Evolutionary conservation across 805 yeast species (phyloP).

Genomic region (Grigorovia jiainica): DNA sequence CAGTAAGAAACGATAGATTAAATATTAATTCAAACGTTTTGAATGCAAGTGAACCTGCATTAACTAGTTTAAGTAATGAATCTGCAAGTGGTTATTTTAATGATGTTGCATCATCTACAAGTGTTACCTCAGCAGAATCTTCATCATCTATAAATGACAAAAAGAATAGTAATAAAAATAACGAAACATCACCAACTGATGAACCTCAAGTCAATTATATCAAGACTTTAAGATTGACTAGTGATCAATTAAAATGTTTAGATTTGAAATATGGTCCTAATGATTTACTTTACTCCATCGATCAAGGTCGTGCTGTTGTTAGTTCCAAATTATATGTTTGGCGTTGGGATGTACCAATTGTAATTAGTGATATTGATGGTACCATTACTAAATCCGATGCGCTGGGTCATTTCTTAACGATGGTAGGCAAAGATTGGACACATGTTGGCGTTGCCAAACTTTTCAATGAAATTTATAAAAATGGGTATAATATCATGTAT

Average conservation of each 20-base stretch:
- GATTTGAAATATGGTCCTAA: constrained; percentile 73
- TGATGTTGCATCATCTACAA: constrained; percentile 3
- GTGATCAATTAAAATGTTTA: constrained; percentile 74
- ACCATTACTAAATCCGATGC: constrained; percentile 98
- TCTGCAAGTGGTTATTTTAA: constrained; percentile 7
- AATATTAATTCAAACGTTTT: constrained; percentile 1
- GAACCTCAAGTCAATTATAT: constrained; percentile 38
- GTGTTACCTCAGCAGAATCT: constrained; percentile 4
- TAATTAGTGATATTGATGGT: constrained; percentile 95
- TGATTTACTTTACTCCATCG: constrained; percentile 67
- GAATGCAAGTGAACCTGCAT: constrained; percentile 10
- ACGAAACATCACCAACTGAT: constrained; percentile 3
- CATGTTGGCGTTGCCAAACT: constrained; percentile 90
- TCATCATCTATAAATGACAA: background rate
- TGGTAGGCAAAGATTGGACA: constrained; percentile 97
- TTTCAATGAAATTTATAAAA: constrained; percentile 74
- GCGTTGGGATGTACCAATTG: constrained; percentile 79
- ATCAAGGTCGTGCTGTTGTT: constrained; percentile 72
- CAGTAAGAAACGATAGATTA: background rate
- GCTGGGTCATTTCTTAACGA: constrained; percentile 85
- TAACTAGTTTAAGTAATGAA: constrained; percentile 1
- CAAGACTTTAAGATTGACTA: constrained; percentile 81
- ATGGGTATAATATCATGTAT: constrained; percentile 90
- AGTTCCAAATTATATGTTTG: constrained; percentile 70
- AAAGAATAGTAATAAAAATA: constrained; percentile 2